phyloP scores from a whole-genome alignment of 1,284 basidiomycete genomes.

The Leccinum solheimii region DNA sequence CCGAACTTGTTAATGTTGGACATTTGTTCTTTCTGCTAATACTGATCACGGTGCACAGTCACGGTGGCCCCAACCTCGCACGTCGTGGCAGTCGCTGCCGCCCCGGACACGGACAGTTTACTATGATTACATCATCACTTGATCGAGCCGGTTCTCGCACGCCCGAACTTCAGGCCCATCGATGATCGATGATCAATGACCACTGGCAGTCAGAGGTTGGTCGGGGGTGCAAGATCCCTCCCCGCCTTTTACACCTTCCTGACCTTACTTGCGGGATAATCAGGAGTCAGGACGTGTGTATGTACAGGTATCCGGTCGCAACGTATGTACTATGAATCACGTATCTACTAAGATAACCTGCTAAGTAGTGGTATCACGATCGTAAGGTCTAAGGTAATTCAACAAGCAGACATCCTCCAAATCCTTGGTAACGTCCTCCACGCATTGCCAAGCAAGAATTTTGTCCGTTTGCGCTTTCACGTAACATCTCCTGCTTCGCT shows the following conservation, averaged over 20 bases:
- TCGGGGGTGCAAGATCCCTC: conserved; percentile 12
- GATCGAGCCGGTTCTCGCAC: too few relatives aligned
- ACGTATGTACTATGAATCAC: background rate
- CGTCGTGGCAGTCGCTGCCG: too few relatives aligned
- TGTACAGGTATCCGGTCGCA: background rate
- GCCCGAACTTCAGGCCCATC: too few relatives aligned
- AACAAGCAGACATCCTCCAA: too few relatives aligned
- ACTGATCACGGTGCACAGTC: too few relatives aligned
- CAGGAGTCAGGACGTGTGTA: background rate
- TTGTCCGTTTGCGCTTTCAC: too few relatives aligned
- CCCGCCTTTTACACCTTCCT: conserved; percentile 14
- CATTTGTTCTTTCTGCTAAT: background rate
- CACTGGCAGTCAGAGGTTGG: background rate
- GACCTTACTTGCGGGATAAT: conserved; percentile 4
- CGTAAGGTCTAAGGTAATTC: background rate
- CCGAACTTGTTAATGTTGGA: conserved; percentile 11
- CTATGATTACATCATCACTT: too few relatives aligned
- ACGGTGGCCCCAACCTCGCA: too few relatives aligned
- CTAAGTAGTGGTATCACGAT: conserved; percentile 8
- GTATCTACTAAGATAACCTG: background rate
- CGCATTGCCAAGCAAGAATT: too few relatives aligned
- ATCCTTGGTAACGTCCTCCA: too few relatives aligned
- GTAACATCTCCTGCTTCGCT: background rate
- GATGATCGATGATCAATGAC: too few relatives aligned
- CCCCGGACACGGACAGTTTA: too few relatives aligned